phyloP scores from a whole-genome alignment of 306 rosid species.

The Citrullus mucosospermus region DNA sequence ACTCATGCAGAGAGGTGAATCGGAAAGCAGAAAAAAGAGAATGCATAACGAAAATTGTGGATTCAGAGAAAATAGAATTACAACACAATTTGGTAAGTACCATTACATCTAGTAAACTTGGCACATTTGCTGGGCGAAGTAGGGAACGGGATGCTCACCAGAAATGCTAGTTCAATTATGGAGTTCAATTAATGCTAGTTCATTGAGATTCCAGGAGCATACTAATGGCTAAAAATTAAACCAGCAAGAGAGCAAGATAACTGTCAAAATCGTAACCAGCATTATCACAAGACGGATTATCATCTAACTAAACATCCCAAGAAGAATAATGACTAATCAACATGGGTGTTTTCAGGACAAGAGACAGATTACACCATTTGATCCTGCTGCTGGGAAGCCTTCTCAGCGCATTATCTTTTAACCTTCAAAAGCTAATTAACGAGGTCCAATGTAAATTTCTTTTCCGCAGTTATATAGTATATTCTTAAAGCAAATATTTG shows the following conservation, averaged over 20 bases:
- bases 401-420: background rate
- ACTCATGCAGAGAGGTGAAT: background rate
- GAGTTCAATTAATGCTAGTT: background rate
- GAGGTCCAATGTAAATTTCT: background rate
- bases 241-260: background rate
- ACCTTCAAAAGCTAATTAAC: background rate
- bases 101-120: background rate
- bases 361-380: background rate
- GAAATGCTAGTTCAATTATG: background rate
- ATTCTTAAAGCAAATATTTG: background rate
- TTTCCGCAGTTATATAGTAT: background rate
- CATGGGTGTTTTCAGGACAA: background rate
- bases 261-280: background rate
- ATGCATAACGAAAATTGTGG: background rate
- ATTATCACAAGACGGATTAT: background rate
- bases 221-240: background rate
- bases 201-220: background rate
- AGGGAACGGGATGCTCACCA: background rate
- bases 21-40: background rate
- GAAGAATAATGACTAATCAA: background rate
- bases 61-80: background rate
- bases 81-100: background rate
- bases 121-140: background rate
- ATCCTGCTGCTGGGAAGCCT: background rate
- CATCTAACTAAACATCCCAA: background rate